Base-by-base conservation (phyloP, 2,329 filamentous ascomycete species). In the Xylaria sp. region DNA sequence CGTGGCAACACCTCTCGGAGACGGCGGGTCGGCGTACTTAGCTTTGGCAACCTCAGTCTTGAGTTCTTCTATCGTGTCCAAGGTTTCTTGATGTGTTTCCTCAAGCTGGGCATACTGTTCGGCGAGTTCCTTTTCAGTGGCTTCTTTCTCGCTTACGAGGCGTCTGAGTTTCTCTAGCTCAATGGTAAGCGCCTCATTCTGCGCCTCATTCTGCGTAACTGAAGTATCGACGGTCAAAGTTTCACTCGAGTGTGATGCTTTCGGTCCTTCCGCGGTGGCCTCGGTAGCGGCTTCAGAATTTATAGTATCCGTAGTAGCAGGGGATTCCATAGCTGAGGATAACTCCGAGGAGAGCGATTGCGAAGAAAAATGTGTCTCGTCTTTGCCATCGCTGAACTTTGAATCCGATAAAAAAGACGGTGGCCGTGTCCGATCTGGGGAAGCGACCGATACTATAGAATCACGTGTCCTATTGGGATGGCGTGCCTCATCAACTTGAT, bases 341-440 rank as follows among this genome's bases (percentile, higher is more conserved):
- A 97, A 87, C 83, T 98, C 96, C 82, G 93, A 96, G 73, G 93
- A 97, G 74, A 97, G 91, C 77, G 94, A 97, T 80, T 91, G 93
- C 83, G 93, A 94, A 76, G 92, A 94, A 81, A 92, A 93, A 77
- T 84, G 81, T 83, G 85, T 80, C 60, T 82, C 83, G 83, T 90
- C 87, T 82, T 90, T 94, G 79, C 88, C 83, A 78, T 89, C 91
- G 81, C 87, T 91, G 76, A 89, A 88, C 82, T 89, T 90, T 75
- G 86, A 84, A 77, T 94, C 90, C 70, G 90, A 93, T 88, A 96
- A 90, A 90, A 96, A 96, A 86, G 94, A 95, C 64, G 89, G 86
- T 13, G 92, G 91, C 25, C 92, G 86, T 9, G 83, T 85, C 52
- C 83, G 77, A 18, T 78, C 80, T 15, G 84, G 85, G 0, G 86